Percentiles rank a stretch among this genome's conserved stretches.
These are phyloP conservation scores for Citrus australasica DNA, from an alignment of 345 rosid species.

Conservation along the genomic window DNA sequence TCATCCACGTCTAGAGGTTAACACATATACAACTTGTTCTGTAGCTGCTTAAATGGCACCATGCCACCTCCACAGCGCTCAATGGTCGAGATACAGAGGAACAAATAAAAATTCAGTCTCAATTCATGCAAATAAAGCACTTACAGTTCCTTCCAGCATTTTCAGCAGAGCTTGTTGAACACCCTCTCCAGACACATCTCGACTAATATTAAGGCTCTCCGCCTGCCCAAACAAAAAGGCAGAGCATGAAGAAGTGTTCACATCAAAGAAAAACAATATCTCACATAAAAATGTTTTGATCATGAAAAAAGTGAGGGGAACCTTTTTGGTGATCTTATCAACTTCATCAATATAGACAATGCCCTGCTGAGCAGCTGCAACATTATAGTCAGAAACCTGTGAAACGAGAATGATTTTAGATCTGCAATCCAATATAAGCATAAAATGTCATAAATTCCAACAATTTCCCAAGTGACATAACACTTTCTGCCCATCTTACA, in stretches of 20 bases:
- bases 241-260: background rate
- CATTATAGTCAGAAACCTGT: conserved; percentile 95
- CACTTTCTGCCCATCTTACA: background rate
- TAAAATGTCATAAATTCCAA: background rate
- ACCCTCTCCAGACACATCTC: conserved; percentile 99
- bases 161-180: conserved; percentile 97
- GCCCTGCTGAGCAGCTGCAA: conserved; percentile 99
- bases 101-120: background rate
- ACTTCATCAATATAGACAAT: conserved; percentile 98
- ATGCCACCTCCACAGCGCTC: background rate
- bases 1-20: background rate
- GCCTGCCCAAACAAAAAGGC: conserved; percentile 50
- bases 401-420: background rate
- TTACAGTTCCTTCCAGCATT: conserved; percentile 99
- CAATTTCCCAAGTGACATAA: background rate
- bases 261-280: background rate
- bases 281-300: background rate
- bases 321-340: conserved; percentile 99
- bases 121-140: conserved; percentile 25
- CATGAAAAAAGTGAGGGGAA: conserved; percentile 9
- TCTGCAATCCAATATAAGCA: background rate
- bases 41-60: background rate
- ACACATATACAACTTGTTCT: background rate
- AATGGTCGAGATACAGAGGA: background rate
- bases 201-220: conserved; percentile 92